Base-by-base conservation (phyloP, 495 filamentous ascomycete species). In the Aspergillus coremiiformis region DNA sequence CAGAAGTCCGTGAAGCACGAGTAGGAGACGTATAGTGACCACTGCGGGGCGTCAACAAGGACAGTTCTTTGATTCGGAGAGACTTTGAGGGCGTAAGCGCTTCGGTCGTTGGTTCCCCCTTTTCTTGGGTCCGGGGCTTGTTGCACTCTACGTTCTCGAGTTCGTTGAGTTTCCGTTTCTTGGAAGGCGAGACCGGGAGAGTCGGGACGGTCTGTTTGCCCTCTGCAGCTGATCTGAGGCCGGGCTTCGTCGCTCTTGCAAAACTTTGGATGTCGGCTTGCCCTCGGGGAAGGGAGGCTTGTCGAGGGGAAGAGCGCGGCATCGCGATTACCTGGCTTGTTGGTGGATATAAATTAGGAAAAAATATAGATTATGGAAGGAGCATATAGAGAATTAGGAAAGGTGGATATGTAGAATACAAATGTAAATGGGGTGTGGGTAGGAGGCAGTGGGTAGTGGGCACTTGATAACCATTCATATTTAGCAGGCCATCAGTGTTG, bases 101-200 rank as follows among this genome's bases (percentile, higher is more conserved):
- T 11, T 32, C 46, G 11, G 51, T 22, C 5, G 47, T 29, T 14
- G 14, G 11, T 21, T 46, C 50, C 27, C 51, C 49, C 17, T 21
- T 27, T 37, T 37, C 39, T 30, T 37, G 46, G 1, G 29, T 11
- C 21, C 32, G 35, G 19, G 44, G 20, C 27, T 29, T 56, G 15
- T 39, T 44, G 41, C 53, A 52, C 41, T 65, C 60, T 27, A 68
- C 57, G 27, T 71, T 72, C 51, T 70, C 65, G 37, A 74, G 52
- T 53, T 75, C 71, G 47, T 70, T 63, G 35, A 76, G 51, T 56
- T 74, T 76, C 44, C 73, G 61, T 50, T 76, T 76, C 58, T 76
- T 76, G 52, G 72, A 76, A 49, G 73, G 73, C 14, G 73, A 71
- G 48, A 63, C 57, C 12, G 69, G 59, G 0, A 69, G 60, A 26